Percentiles rank a stretch among this genome's conserved stretches.
These are phyloP conservation scores for Trichopus zeylanicus DNA, from an alignment of 116 monocot species.

Conservation along the genomic window DNA sequence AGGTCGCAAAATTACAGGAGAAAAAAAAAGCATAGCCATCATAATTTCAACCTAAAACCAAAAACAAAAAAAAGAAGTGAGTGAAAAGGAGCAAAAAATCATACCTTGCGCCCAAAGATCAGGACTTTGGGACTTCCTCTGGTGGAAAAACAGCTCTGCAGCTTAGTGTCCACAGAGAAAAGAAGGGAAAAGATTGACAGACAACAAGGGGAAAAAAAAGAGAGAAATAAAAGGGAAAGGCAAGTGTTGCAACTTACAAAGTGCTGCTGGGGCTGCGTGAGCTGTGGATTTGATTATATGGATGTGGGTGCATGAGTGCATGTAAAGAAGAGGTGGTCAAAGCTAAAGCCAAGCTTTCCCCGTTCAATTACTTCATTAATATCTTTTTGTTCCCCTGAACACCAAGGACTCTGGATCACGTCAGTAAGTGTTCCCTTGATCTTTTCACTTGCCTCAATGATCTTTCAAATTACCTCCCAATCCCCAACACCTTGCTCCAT, in stretches of 20 bases:
- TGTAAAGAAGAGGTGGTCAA: conserved; percentile 5
- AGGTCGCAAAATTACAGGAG: neutral
- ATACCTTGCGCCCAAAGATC: neutral
- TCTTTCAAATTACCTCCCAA: neutral
- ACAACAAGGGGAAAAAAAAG: neutral
- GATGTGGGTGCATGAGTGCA: neutral
- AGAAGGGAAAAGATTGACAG: neutral
- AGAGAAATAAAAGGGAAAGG: neutral
- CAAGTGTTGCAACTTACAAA: neutral
- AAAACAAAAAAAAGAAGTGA: neutral
- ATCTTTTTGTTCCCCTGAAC: neutral
- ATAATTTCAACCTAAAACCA: neutral
- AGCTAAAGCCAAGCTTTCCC: conserved; percentile 1
- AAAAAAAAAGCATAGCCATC: neutral
- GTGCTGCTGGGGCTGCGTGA: no score
- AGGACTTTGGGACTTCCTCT: neutral
- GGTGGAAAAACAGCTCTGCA: neutral
- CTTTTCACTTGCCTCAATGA: conserved; percentile 2
- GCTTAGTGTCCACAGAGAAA: neutral
- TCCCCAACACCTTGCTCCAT: neutral
- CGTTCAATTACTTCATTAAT: neutral
- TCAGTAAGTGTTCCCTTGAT: neutral
- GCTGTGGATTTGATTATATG: neutral
- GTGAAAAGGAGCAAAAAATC: neutral
- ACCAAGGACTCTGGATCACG: neutral